phyloP scores from a whole-genome alignment of 768 basidiomycete species.

The Trametes elegans region DNA sequence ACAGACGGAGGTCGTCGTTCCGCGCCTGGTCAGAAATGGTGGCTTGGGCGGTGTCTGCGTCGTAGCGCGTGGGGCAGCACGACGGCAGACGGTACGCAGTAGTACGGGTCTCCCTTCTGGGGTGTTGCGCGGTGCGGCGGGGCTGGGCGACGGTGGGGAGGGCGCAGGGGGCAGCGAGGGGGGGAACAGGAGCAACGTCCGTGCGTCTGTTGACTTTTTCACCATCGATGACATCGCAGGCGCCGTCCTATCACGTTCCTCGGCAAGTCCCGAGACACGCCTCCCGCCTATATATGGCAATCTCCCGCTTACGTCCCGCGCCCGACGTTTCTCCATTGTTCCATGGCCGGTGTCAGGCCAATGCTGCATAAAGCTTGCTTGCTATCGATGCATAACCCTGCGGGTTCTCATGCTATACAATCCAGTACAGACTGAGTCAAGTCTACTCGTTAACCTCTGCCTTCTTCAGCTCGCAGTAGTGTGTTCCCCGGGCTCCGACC shows the following conservation, averaged over 20 bases:
- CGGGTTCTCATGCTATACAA: not conserved
- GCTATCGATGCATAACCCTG: not conserved
- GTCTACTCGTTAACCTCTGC: not conserved
- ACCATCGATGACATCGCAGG: conserved; percentile 15
- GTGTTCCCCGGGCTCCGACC: not conserved
- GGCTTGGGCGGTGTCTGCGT: conserved; percentile 43
- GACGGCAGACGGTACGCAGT: conserved; percentile 25
- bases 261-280: not conserved
- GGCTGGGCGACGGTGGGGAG: not conserved
- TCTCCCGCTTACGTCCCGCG: not conserved
- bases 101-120: conserved; percentile 7
- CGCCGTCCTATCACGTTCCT: conserved; percentile 15
- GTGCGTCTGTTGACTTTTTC: conserved; percentile 16
- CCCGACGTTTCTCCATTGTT: conserved; percentile 7
- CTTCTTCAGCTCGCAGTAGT: not conserved
- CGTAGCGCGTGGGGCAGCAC: conserved; percentile 29
- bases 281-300: not conserved
- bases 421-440: not conserved
- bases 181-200: not conserved
- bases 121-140: conserved; percentile 1
- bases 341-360: not conserved
- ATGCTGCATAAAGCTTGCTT: not conserved
- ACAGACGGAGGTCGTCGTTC: conserved; percentile 77
- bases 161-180: not conserved
- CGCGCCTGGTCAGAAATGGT: conserved; percentile 76